Conservation (phyloP, 371 early-diverging fungal genomes). For the Zopfochytrium polystomum region DNA sequence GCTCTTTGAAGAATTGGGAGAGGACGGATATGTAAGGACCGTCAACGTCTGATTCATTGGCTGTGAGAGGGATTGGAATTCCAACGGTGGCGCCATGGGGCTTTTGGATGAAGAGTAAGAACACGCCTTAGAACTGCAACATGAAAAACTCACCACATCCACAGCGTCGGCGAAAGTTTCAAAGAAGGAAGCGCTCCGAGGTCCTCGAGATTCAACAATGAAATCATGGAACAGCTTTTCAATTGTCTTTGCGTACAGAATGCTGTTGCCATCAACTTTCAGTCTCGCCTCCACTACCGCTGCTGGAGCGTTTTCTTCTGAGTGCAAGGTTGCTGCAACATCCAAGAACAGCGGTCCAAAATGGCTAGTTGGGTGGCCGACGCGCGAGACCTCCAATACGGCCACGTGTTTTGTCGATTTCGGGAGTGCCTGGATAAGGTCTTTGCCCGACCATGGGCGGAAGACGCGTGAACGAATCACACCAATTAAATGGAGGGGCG, state of each 20-base stretch:
- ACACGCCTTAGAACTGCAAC: not conserved
- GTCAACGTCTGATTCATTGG: constrained; percentile 42
- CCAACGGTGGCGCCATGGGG: constrained; percentile 12
- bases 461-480: constrained; percentile 70
- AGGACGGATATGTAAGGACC: constrained; percentile 80
- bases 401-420: constrained; percentile 44
- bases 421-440: constrained; percentile 67
- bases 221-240: constrained; percentile 1
- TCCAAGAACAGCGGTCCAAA: constrained; percentile 66
- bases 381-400: constrained; percentile 34
- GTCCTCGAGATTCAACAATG: too few species aligned
- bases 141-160: not conserved
- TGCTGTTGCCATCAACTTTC: constrained; percentile 31
- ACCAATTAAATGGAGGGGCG: constrained; percentile 64
- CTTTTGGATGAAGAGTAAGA: not conserved
- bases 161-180: constrained; percentile 6
- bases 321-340: constrained; percentile 63
- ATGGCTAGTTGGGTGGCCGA: not conserved
- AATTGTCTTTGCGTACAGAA: constrained; percentile 26
- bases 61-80: constrained; percentile 3
- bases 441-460: constrained; percentile 76
- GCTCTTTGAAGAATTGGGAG: constrained; percentile 69
- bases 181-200: not conserved
- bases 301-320: not conserved
- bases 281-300: constrained; percentile 24